Evolutionary conservation across 345 rosid species (phyloP).

Genomic region (Pseudoturritis turrita): DNA sequence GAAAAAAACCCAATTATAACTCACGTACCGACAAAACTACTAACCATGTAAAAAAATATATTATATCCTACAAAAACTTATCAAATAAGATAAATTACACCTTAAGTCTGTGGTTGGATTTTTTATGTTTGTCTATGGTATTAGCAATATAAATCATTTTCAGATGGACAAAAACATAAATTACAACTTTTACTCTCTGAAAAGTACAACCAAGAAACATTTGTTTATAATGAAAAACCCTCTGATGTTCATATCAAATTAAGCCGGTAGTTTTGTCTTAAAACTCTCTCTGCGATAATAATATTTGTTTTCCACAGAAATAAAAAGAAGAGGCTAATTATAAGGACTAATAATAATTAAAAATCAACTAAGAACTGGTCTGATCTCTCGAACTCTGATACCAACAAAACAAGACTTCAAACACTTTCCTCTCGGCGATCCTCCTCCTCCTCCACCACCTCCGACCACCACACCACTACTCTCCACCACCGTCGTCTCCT

Average conservation of each 20-base stretch:
- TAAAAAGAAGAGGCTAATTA: neutral
- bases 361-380: constrained; percentile 30
- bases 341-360: neutral
- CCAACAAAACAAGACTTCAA: constrained; percentile 32
- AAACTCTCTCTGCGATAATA: neutral
- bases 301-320: neutral
- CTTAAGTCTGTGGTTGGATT: too few species aligned
- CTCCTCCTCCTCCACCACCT: constrained; percentile 31
- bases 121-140: too few species aligned
- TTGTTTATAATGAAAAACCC: neutral
- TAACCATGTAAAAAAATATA: neutral
- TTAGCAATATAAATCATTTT: too few species aligned
- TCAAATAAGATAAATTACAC: neutral
- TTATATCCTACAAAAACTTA: neutral
- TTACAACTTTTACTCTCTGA: constrained; percentile 4
- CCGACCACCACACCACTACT: constrained; percentile 16
- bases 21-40: neutral
- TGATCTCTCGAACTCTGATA: constrained; percentile 26
- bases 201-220: constrained; percentile 4
- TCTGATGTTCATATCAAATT: neutral
- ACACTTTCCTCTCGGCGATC: constrained; percentile 38
- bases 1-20: neutral
- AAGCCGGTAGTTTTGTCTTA: constrained; percentile 12
- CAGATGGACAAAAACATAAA: neutral
- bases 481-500: constrained; percentile 18